A percentile compares a stretch with the other conserved stretches of the same genome.
phyloP scores from a whole-genome alignment of 805 yeast genomes.

The Hanseniaspora vineae region DNA sequence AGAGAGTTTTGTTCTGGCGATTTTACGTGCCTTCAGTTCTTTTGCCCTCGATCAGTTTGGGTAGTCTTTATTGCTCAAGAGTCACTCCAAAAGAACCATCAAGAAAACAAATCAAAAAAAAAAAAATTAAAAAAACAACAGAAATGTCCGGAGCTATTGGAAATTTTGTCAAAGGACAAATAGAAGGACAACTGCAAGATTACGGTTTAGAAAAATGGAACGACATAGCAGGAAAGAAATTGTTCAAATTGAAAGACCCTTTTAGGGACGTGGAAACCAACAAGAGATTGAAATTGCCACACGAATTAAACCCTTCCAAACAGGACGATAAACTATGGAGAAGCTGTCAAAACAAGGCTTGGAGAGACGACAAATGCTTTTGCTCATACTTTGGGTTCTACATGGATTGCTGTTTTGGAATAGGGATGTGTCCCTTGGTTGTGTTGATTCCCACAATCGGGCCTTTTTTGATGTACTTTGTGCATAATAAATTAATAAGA shows the following conservation, averaged over 20 bases:
- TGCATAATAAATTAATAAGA: constrained; percentile 56
- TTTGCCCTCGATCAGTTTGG: no score
- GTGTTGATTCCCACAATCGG: constrained; percentile 75
- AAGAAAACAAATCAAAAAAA: background rate
- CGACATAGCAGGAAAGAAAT: constrained; percentile 1
- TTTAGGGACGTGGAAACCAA: constrained; percentile 43
- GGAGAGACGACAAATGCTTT: constrained; percentile 77
- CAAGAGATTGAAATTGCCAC: constrained; percentile 47
- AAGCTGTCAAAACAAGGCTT: constrained; percentile 59
- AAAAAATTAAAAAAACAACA: background rate
- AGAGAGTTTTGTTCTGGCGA: background rate
- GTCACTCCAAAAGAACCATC: no score
- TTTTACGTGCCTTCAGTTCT: background rate
- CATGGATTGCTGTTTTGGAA: constrained; percentile 43
- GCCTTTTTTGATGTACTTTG: constrained; percentile 64
- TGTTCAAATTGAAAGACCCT: constrained; percentile 35
- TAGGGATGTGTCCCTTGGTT: constrained; percentile 67
- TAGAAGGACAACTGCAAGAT: background rate
- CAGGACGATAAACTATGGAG: constrained; percentile 62
- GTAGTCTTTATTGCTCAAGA: no score
- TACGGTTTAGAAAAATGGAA: constrained; percentile 4
- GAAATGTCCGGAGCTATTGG: constrained; percentile 1
- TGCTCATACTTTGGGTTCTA: constrained; percentile 46
- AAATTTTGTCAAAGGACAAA: background rate
- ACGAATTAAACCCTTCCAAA: constrained; percentile 31